These are phyloP conservation scores for Scleroderma bovista DNA, from an alignment of 768 basidiomycete genomes.

Conservation along the genomic window DNA sequence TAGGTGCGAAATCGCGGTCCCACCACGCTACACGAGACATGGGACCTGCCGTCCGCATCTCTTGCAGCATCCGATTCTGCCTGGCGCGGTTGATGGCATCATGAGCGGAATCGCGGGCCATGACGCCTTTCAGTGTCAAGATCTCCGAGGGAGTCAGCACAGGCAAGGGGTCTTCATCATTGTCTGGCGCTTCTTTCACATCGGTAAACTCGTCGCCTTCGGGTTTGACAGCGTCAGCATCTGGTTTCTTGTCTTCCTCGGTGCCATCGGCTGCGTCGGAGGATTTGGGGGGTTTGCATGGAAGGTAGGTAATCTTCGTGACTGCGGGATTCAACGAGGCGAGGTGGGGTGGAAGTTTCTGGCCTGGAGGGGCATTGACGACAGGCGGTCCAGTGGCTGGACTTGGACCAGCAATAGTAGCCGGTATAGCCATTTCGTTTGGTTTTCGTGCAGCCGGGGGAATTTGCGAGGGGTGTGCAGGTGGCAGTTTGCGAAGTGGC, in stretches of 20 bases:
- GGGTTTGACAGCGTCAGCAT: slow-evolving; percentile 1
- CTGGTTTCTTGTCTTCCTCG: slow-evolving; percentile 22
- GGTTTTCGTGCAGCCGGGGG: slow-evolving; percentile 16
- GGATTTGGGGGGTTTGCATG: slow-evolving; percentile 15
- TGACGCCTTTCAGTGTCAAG: slow-evolving; percentile 28
- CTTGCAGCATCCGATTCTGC: slow-evolving; percentile 48
- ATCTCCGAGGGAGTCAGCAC: slow-evolving; percentile 31
- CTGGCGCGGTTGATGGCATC: slow-evolving; percentile 44
- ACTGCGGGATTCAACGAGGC: slow-evolving; percentile 28
- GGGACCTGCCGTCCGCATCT: slow-evolving; percentile 39
- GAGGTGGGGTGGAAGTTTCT: slow-evolving; percentile 29
- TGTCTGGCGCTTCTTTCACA: slow-evolving; percentile 5
- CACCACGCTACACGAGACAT: slow-evolving; percentile 51
- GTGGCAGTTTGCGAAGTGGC: slow-evolving; percentile 14
- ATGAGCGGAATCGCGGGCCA: slow-evolving; percentile 39
- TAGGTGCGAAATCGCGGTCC: slow-evolving; percentile 46
- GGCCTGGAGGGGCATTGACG: slow-evolving; percentile 22
- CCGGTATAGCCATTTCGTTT: slow-evolving; percentile 12
- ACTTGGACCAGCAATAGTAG: background rate
- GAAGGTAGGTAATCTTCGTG: slow-evolving; percentile 26
- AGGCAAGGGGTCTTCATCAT: slow-evolving; percentile 19
- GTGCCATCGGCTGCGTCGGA: slow-evolving; percentile 13
- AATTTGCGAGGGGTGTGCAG: slow-evolving; percentile 19
- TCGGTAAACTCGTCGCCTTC: slow-evolving; percentile 17
- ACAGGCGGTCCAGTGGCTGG: slow-evolving; percentile 19